Base-by-base conservation (phyloP, 495 filamentous ascomycete genomes). In the Aspergillus cristatus region DNA sequence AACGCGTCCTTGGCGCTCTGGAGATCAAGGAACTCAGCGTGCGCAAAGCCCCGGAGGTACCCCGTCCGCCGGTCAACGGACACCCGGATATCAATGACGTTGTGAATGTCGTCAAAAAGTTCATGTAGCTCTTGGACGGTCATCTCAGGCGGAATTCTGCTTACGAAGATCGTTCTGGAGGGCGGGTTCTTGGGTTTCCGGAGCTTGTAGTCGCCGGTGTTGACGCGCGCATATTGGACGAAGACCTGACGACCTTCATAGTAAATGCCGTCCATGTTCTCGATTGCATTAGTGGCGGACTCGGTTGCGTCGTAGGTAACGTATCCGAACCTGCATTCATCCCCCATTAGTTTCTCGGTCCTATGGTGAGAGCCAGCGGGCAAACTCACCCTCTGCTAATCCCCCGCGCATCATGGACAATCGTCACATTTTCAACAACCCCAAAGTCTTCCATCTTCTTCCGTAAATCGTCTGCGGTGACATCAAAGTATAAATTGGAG, bases 31-130 rank as follows among this genome's bases (percentile, higher is more conserved):
- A 98, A 98, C 50, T 96, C 90, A 14, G 79, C 84, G 54, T 97
- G 91, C 7, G 80, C 82, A 51, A 94, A 98, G 32, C 91, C 91
- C 46, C 85, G 75, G 13, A 84, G 85, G 58, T 85, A 79, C 11
- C 91, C 90, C 4, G 88, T 90, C 16, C 81, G 74, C 37, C 86
- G 75, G 59, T 98, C 91, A 44, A 96, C 83, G 26, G 91, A 83
- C 22, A 98, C 79, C 32, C 91, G 78, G 22, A 98, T 78, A 47
- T 96, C 89, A 38, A 72, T 58, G 15, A 91, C 71, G 53, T 84
- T 82, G 22, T 67, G 59, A 28, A 95, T 62, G 11, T 77, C 75
- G 29, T 68, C 58, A 69, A 98, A 93, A 18, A 96, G 60, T 17
- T 76, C 63, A 55, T 94, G 88, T 18, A 98, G 63, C 46, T 98